Evolutionary conservation across 179 eudicot genomes (phyloP).

Genomic region (Silene noctiflora): DNA sequence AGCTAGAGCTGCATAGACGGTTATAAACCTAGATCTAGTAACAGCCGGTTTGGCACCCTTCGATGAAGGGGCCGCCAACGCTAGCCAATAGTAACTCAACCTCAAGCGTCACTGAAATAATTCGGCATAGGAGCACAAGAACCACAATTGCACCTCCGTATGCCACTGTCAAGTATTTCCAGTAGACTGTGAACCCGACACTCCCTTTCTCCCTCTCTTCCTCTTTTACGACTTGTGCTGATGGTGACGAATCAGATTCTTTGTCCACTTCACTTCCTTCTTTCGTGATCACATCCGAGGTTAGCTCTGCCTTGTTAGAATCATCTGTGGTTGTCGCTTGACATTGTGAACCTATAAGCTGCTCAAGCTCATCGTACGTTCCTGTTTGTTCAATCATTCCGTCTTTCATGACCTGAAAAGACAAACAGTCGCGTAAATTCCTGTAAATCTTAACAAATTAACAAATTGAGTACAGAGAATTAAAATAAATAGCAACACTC

Average conservation of each 20-base stretch:
- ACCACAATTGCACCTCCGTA: slow-evolving; percentile 19
- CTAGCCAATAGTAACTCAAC: slow-evolving; percentile 29
- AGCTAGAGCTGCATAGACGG: slow-evolving; percentile 18
- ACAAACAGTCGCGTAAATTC: not conserved
- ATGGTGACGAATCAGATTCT: not conserved
- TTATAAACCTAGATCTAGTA: slow-evolving; percentile 16
- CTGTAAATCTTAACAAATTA: too few relatives aligned
- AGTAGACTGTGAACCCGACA: slow-evolving; percentile 16
- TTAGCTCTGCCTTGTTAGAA: not conserved
- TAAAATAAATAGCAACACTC: not conserved
- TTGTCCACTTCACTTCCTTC: not conserved
- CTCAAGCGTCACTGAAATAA: not conserved
- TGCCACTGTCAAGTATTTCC: slow-evolving; percentile 26
- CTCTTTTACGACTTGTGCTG: slow-evolving; percentile 19
- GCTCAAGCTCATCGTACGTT: not conserved
- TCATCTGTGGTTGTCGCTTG: not conserved
- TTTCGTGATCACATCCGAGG: not conserved
- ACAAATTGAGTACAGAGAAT: too few relatives aligned
- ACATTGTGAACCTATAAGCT: slow-evolving; percentile 17
- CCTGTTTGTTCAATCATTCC: slow-evolving; percentile 12
- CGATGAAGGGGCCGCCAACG: slow-evolving; percentile 27
- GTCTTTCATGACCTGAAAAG: slow-evolving; percentile 10
- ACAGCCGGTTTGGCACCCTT: slow-evolving; percentile 10
- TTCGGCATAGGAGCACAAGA: slow-evolving; percentile 8
- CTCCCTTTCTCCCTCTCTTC: slow-evolving; percentile 27